phyloP scores from a whole-genome alignment of 1,284 basidiomycete species.

The Trichosporon sp. region DNA sequence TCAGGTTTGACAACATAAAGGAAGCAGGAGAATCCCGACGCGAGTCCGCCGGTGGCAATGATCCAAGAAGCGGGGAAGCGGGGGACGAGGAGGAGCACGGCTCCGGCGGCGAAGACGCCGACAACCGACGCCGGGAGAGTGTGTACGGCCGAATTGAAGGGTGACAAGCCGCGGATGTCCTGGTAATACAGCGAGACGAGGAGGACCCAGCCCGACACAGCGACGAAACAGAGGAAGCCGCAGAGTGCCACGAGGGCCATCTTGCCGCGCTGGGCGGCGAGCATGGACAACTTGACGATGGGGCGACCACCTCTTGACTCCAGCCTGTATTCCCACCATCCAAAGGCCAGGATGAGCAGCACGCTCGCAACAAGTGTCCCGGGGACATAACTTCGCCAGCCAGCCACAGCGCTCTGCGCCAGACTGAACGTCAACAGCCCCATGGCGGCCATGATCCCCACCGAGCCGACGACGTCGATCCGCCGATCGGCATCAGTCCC shows the following conservation, averaged over 20 bases:
- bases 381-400: slow-evolving; percentile 33
- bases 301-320: slow-evolving; percentile 22
- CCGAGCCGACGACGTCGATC: slow-evolving; percentile 32
- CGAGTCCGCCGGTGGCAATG: slow-evolving; percentile 25
- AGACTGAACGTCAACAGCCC: slow-evolving; percentile 31
- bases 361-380: slow-evolving; percentile 30
- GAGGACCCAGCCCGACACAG: slow-evolving; percentile 24
- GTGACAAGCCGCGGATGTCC: slow-evolving; percentile 16
- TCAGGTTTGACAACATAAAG: slow-evolving; percentile 29
- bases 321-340: slow-evolving; percentile 29
- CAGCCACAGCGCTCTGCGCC: slow-evolving; percentile 24
- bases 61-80: slow-evolving; percentile 26
- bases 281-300: slow-evolving; percentile 28
- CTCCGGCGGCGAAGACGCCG: slow-evolving; percentile 25
- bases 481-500: slow-evolving; percentile 12
- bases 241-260: slow-evolving; percentile 24
- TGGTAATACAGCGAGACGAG: slow-evolving; percentile 27
- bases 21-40: slow-evolving; percentile 21
- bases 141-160: slow-evolving; percentile 24
- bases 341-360: slow-evolving; percentile 32
- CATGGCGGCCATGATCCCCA: slow-evolving; percentile 28
- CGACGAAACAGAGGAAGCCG: slow-evolving; percentile 26
- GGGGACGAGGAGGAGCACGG: slow-evolving; percentile 24
- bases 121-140: slow-evolving; percentile 24
- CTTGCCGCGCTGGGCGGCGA: slow-evolving; percentile 21